Evolutionary conservation across 441 rosid species (phyloP).

Genomic region (Capsella rubella): DNA sequence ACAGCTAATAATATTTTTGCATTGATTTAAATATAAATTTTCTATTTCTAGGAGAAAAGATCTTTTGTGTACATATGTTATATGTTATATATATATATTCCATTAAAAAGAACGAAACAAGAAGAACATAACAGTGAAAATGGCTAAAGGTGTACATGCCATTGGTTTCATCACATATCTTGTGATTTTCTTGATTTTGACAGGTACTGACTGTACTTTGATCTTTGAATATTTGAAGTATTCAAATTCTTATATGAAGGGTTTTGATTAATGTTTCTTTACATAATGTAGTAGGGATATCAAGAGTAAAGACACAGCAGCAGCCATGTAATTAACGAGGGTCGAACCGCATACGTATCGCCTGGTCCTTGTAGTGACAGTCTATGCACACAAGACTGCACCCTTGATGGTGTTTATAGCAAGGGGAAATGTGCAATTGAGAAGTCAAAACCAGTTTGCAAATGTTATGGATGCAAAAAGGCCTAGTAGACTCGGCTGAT

Average conservation of each 20-base stretch:
- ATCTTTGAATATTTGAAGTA: neutral
- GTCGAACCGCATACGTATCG: neutral
- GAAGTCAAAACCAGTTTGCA: neutral
- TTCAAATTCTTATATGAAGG: neutral
- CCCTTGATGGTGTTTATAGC: neutral
- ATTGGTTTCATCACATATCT: conserved; percentile 4
- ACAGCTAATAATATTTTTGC: no score
- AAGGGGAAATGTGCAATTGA: neutral
- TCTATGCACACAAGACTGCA: neutral
- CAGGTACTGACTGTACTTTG: conserved; percentile 4
- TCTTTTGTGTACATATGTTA: neutral
- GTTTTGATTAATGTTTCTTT: neutral
- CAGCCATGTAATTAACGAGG: neutral
- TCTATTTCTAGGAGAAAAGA: neutral
- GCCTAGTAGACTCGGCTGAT: neutral
- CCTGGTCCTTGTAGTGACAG: neutral
- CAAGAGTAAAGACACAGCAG: neutral
- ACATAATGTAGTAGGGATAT: neutral
- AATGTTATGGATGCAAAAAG: neutral
- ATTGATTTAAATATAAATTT: no score
- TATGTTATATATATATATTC: neutral
- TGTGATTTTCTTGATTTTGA: conserved; percentile 19
- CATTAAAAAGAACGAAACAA: neutral
- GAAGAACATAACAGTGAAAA: neutral
- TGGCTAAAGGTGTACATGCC: neutral